Base-by-base conservation (phyloP, 2,329 filamentous ascomycete genomes). In the Fusarium redolens region DNA sequence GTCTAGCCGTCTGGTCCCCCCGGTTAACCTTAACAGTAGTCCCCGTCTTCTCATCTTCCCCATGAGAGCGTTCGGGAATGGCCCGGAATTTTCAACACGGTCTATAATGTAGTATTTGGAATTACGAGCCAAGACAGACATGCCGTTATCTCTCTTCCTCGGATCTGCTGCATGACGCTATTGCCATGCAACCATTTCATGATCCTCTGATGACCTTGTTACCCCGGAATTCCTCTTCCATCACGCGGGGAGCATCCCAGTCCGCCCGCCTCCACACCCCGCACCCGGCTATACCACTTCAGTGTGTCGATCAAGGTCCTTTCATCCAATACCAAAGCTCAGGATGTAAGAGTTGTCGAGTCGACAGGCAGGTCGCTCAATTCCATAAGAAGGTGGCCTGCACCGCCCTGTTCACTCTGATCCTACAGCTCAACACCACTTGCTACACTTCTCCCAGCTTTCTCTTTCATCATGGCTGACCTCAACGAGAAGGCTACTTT, bases 31-130 rank as follows among this genome's bases (percentile, higher is more conserved):
- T 37, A 15, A 20, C 6, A 7, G 8, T 28, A 20, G 2, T 10
- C 3, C 1, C 12, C 4, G 25, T 25, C 10, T 12, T 5, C 17
- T 1, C 5, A 35, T 15, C 12, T 2, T 22, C 3, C 28, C 44
- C 25, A 9, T 13, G 0, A 15, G 12, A 2, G 6, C 8, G 2
- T 12, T 20, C 48, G 31, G 50, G 22, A 37, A 15, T 28, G n/a
- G 4, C 33, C 33, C 22, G 31, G n/a, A 9, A 17, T 20, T 3
- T 25, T 2, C 1, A 9, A 22, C 1, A 5, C 5, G 5, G 2
- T 11, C 3, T 14, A 14, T 51, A 1, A 4, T 4, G 4, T 20
- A 25, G 48, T 35, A 51, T 51, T 51, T 35, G 45, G n/a, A 44
- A 25, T 44, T 44, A 7, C 5, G 5, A 25, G 13, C 15, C 15